Conservation (phyloP, 2,329 filamentous ascomycete species). For the Boeremia lycopersici region DNA sequence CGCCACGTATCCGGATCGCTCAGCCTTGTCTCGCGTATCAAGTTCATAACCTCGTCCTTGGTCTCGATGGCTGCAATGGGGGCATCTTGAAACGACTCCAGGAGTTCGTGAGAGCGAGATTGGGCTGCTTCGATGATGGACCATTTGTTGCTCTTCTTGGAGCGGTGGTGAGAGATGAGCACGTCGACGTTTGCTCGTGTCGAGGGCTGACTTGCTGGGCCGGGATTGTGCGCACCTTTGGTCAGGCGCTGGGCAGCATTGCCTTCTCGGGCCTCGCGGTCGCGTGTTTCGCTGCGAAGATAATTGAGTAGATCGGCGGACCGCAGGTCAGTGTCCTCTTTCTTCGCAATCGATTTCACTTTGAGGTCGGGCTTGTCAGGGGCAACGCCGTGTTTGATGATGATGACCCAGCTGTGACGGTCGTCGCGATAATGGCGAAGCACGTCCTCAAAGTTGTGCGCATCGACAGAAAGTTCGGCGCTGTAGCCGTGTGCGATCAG, state of each 20-base stretch:
- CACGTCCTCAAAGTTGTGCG: conserved; percentile 79
- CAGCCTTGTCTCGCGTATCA: conserved; percentile 74
- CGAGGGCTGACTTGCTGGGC: conserved; percentile 19
- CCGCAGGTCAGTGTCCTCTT: conserved; percentile 77
- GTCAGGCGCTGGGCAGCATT: conserved; percentile 45
- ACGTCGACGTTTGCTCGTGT: conserved; percentile 75
- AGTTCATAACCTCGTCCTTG: conserved; percentile 79
- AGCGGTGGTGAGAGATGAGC: conserved; percentile 79
- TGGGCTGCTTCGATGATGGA: conserved; percentile 82
- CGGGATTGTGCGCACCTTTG: conserved; percentile 30
- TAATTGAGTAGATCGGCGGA: conserved; percentile 75
- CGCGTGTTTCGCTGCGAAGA: conserved; percentile 80
- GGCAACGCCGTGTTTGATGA: conserved; percentile 77
- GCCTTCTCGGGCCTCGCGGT: conserved; percentile 70
- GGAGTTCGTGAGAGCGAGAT: conserved; percentile 62
- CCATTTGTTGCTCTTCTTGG: conserved; percentile 89
- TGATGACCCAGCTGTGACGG: conserved; percentile 83
- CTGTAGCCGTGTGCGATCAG: conserved; percentile 86
- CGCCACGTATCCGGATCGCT: conserved; percentile 86
- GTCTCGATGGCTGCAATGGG: conserved; percentile 89
- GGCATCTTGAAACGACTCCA: conserved; percentile 74
- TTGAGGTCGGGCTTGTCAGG: conserved; percentile 66
- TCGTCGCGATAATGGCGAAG: conserved; percentile 77
- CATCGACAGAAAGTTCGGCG: conserved; percentile 83
- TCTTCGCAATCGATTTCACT: conserved; percentile 76